phyloP scores from a whole-genome alignment of 805 yeast genomes.

The Brettanomyces nanus region DNA sequence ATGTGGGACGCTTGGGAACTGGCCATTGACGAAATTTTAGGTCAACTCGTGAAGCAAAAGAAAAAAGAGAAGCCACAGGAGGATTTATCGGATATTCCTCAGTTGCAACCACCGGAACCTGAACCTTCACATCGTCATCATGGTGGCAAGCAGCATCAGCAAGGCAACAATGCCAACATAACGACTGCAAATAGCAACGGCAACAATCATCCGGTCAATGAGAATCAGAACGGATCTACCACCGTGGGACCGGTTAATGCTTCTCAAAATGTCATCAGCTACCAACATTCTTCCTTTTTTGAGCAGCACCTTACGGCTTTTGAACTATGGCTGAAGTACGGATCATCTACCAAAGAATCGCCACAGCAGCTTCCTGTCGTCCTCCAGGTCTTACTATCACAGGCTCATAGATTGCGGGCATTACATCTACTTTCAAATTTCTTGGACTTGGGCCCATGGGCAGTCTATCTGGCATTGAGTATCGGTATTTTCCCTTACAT shows the following conservation, averaged over 20 bases:
- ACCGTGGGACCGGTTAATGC: slow-evolving; percentile 1
- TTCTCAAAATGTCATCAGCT: slow-evolving; percentile 31
- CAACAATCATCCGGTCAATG: neutral
- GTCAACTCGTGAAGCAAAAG: slow-evolving; percentile 48
- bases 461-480: slow-evolving; percentile 84
- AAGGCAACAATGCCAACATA: too few species aligned
- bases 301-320: slow-evolving; percentile 95
- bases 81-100: slow-evolving; percentile 23
- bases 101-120: slow-evolving; percentile 17
- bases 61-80: slow-evolving; percentile 16
- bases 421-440: slow-evolving; percentile 75
- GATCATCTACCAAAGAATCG: slow-evolving; percentile 72
- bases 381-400: slow-evolving; percentile 84
- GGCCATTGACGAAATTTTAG: slow-evolving; percentile 88
- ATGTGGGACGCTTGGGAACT: slow-evolving; percentile 99
- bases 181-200: slow-evolving; percentile 5
- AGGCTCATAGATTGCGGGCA: slow-evolving; percentile 88
- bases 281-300: slow-evolving; percentile 88
- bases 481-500: slow-evolving; percentile 97
- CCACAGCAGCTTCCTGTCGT: slow-evolving; percentile 96
- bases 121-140: slow-evolving; percentile 8
- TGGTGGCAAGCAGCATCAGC: slow-evolving; percentile 3
- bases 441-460: slow-evolving; percentile 95
- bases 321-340: slow-evolving; percentile 92
- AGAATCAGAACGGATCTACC: neutral